These are phyloP conservation scores for Leccinum arenicola DNA, from an alignment of 768 basidiomycete species.

Conservation along the genomic window DNA sequence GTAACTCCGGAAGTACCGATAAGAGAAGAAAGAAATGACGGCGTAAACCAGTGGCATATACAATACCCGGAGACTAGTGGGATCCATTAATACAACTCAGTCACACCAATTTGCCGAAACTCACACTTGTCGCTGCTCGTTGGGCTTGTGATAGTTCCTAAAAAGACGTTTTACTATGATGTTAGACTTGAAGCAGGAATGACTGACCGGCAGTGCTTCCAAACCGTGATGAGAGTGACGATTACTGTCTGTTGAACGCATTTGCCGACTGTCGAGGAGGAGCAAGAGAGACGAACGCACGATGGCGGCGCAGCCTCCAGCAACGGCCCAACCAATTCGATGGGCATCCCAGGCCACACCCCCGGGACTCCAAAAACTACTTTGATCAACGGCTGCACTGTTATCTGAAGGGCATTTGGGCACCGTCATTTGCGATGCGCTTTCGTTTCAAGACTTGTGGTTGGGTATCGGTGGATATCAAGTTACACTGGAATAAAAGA, in stretches of 20 bases:
- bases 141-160: conserved; percentile 69
- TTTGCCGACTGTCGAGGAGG: neutral
- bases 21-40: conserved; percentile 82
- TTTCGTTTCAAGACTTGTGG: neutral
- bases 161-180: neutral
- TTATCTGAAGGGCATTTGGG: conserved; percentile 52
- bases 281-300: conserved; percentile 37
- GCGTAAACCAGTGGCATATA: conserved; percentile 85
- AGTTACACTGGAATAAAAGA: neutral
- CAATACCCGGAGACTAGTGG: conserved; percentile 63
- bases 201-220: conserved; percentile 62
- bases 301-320: conserved; percentile 55
- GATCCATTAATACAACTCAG: neutral
- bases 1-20: conserved; percentile 78
- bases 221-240: conserved; percentile 54
- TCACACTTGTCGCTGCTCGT: conserved; percentile 81
- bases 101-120: conserved; percentile 17
- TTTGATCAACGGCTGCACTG: conserved; percentile 49
- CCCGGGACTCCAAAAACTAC: conserved; percentile 56
- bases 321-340: conserved; percentile 72
- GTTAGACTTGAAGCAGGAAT: neutral
- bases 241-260: conserved; percentile 48
- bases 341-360: conserved; percentile 59
- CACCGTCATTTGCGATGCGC: conserved; percentile 16
- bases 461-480: neutral